phyloP scores from a whole-genome alignment of 331 rosid genomes.

The Ulmus americana region DNA sequence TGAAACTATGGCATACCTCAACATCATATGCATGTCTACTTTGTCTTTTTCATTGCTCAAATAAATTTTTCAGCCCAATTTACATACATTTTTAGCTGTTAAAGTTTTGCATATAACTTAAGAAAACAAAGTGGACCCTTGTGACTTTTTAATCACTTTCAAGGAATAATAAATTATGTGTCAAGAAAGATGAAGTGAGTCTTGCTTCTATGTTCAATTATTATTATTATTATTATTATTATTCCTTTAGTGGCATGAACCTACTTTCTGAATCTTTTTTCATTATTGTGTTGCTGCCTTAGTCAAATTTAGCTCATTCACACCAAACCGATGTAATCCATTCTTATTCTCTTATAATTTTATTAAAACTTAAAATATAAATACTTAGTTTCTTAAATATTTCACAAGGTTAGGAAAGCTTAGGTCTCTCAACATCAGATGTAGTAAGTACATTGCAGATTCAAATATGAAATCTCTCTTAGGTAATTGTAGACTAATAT shows the following conservation, averaged over 20 bases:
- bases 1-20: background rate
- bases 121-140: background rate
- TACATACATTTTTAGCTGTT: background rate
- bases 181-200: background rate
- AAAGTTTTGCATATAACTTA: background rate
- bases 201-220: too few species aligned
- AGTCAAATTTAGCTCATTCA: background rate
- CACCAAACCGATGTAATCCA: background rate
- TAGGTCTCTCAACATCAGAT: constrained; percentile 53
- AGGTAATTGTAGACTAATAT: constrained; percentile 33
- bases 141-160: background rate
- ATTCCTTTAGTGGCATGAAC: background rate
- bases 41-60: background rate
- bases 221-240: background rate
- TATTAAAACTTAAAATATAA: background rate
- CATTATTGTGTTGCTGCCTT: too few species aligned
- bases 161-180: background rate
- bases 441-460: constrained; percentile 53
- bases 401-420: constrained; percentile 51
- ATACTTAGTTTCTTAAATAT: background rate
- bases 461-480: constrained; percentile 55
- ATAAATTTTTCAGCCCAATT: background rate
- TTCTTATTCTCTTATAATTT: background rate
- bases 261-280: too few species aligned
- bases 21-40: background rate